A percentile compares a stretch with the other conserved stretches of the same genome.
These are phyloP conservation scores for Conringia planisiliqua DNA, from an alignment of 345 rosid genomes.

Conservation along the genomic window DNA sequence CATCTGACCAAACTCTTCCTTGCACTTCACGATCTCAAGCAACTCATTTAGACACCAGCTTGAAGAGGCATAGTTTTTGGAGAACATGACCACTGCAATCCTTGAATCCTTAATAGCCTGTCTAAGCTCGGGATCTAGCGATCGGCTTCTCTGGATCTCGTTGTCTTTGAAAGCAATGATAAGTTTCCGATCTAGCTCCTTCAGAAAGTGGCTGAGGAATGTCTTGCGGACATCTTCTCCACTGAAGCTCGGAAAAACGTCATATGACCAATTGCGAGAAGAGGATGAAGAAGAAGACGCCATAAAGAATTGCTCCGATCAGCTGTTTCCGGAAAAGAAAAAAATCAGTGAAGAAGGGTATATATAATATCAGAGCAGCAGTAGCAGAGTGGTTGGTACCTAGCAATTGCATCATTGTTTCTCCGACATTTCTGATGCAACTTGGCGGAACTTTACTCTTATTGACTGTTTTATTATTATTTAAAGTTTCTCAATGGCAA, in stretches of 20 bases:
- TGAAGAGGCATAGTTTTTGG: background rate
- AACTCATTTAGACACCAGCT: slow-evolving; percentile 8
- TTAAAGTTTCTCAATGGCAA: too few species aligned
- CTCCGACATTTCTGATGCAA: background rate
- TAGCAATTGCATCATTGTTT: background rate
- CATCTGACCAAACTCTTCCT: background rate
- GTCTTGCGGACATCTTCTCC: background rate
- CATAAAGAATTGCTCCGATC: background rate
- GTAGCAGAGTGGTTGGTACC: too few species aligned
- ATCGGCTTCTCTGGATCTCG: background rate
- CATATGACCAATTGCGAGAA: background rate
- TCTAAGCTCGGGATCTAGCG: background rate
- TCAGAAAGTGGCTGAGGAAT: slow-evolving; percentile 6
- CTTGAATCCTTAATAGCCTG: background rate
- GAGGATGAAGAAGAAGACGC: background rate
- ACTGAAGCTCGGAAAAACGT: background rate
- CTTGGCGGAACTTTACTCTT: background rate
- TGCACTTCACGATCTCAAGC: background rate
- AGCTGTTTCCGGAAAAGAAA: too few species aligned
- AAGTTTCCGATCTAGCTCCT: background rate
- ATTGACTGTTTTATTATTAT: too few species aligned
- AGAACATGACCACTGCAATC: background rate
- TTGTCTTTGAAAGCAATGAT: background rate
- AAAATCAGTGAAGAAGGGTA: too few species aligned
- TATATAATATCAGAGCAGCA: too few species aligned